Evolutionary conservation across 768 basidiomycete genomes (phyloP).

Genomic region (Tricholoma saponaceum): DNA sequence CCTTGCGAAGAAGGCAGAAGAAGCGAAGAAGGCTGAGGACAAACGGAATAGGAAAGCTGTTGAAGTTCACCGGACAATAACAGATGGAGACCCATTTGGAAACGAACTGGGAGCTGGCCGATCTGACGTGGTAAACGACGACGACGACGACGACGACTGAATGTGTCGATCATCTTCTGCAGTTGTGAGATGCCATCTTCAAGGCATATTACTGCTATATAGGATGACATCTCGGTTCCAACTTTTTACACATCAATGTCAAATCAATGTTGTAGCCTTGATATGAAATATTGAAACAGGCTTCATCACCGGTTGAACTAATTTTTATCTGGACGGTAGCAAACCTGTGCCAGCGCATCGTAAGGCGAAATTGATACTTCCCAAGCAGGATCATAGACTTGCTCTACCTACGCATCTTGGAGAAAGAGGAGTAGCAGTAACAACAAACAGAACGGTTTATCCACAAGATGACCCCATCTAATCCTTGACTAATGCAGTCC

Average conservation of each 20-base stretch:
- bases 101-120: slow-evolving; percentile 39
- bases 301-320: too few species aligned
- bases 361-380: too few species aligned
- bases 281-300: too few species aligned
- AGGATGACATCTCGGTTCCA: too few species aligned
- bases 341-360: too few species aligned
- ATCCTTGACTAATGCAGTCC: background rate
- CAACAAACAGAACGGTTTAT: background rate
- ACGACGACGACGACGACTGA: slow-evolving; percentile 51
- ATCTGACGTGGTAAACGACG: slow-evolving; percentile 47
- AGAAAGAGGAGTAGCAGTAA: too few species aligned
- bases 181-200: background rate
- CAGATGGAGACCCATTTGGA: slow-evolving; percentile 70
- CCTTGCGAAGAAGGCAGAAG: slow-evolving; percentile 64
- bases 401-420: too few species aligned
- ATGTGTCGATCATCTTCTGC: background rate
- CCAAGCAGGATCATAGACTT: too few species aligned
- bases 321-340: too few species aligned
- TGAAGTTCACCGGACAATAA: slow-evolving; percentile 39
- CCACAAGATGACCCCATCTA: background rate
- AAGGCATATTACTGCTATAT: background rate
- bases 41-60: slow-evolving; percentile 64
- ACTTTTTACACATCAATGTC: too few species aligned
- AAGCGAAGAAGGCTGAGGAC: slow-evolving; percentile 63
- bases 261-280: too few species aligned